Evolutionary conservation across 805 yeast species (phyloP).

Genomic region (Metschnikowia gelsemii): DNA sequence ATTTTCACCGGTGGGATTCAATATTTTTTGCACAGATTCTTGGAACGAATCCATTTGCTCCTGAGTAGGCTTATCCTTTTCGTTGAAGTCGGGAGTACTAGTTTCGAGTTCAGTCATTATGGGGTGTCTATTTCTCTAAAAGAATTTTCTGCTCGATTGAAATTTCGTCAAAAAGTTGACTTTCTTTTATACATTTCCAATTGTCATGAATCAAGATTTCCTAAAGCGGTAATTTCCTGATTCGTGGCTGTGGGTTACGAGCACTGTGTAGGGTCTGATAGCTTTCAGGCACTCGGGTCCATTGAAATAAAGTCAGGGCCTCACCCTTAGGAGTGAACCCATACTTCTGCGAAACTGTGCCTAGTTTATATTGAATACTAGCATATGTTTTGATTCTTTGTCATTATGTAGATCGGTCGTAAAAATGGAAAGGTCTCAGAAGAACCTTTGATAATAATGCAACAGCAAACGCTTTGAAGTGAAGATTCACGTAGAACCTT

Average conservation of each 20-base stretch:
- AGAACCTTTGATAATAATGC: too few species aligned
- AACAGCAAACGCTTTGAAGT: background rate
- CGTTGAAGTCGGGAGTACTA: background rate
- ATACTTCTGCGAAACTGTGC: too few species aligned
- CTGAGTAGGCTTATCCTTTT: constrained; percentile 11
- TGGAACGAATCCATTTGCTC: constrained; percentile 14
- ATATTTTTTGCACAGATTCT: constrained; percentile 8
- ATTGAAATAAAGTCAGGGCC: too few species aligned
- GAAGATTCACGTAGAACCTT: background rate
- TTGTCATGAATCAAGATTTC: background rate
- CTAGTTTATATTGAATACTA: background rate
- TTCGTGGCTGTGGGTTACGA: background rate
- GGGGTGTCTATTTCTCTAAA: too few species aligned
- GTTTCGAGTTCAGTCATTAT: background rate
- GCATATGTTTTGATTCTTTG: background rate
- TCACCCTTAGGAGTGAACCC: too few species aligned
- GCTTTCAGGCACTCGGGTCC: background rate
- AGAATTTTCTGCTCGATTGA: too few species aligned
- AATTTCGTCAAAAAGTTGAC: too few species aligned
- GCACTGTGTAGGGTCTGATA: background rate
- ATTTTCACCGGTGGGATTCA: constrained; percentile 33
- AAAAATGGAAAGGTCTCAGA: background rate
- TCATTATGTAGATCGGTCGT: background rate
- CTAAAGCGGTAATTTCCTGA: constrained; percentile 4
- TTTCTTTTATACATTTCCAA: too few species aligned